These are phyloP conservation scores for Acer negundo DNA, from an alignment of 345 rosid species.

Conservation along the genomic window DNA sequence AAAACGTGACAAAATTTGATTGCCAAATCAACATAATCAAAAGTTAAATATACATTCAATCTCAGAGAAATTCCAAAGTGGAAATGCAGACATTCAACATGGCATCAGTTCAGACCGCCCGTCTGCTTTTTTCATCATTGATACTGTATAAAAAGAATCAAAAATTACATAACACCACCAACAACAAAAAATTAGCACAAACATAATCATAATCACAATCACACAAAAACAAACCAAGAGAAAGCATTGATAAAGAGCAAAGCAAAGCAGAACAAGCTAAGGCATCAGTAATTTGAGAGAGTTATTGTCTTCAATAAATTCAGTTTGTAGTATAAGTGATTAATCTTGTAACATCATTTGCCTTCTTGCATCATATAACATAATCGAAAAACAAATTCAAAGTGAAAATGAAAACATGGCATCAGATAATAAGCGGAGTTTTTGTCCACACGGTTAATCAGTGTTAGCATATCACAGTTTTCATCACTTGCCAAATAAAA, in stretches of 20 bases:
- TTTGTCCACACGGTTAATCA: slow-evolving; percentile 42
- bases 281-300: slow-evolving; percentile 69
- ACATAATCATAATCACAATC: no score
- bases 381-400: not conserved
- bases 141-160: not conserved
- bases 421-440: slow-evolving; percentile 68
- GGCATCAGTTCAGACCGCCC: slow-evolving; percentile 97
- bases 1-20: no score
- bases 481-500: slow-evolving; percentile 45
- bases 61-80: slow-evolving; percentile 56
- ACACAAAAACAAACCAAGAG: no score
- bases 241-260: no score
- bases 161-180: not conserved
- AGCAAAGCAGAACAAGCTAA: not conserved
- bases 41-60: no score
- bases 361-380: slow-evolving; percentile 24
- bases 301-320: slow-evolving; percentile 41
- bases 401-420: slow-evolving; percentile 16
- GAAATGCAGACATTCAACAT: slow-evolving; percentile 79
- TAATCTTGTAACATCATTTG: slow-evolving; percentile 50
- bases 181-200: no score
- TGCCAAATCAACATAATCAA: no score
- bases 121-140: slow-evolving; percentile 85
- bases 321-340: slow-evolving; percentile 54
- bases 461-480: slow-evolving; percentile 49